Evolutionary conservation across 1,284 basidiomycete species (phyloP).

Genomic region (Cryptococcus hybrid): DNA sequence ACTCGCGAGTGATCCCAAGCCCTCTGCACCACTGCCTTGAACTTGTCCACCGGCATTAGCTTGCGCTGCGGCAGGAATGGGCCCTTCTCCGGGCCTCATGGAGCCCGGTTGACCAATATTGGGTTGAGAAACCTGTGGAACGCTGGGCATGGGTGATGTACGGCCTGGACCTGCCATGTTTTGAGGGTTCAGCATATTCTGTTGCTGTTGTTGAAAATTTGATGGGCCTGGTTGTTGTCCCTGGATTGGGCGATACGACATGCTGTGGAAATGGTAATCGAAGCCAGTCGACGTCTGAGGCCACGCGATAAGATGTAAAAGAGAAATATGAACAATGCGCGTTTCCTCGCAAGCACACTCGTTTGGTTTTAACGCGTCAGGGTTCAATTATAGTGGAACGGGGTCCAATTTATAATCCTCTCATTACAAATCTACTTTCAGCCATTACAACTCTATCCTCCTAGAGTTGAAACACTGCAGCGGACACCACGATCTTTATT

Average conservation of each 20-base stretch:
- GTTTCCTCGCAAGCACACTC: too few relatives aligned
- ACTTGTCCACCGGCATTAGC: slow-evolving; percentile 6
- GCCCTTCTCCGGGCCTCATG: slow-evolving; percentile 1
- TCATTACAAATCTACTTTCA: too few relatives aligned
- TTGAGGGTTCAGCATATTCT: slow-evolving; percentile 15
- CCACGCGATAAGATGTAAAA: too few relatives aligned
- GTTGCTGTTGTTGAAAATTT: slow-evolving; percentile 14
- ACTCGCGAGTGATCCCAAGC: background rate
- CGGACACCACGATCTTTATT: too few relatives aligned
- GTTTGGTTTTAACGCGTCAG: too few relatives aligned
- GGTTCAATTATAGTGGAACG: too few relatives aligned
- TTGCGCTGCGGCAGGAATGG: background rate
- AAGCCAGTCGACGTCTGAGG: too few relatives aligned
- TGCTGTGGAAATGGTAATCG: slow-evolving; percentile 42
- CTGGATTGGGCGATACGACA: slow-evolving; percentile 22
- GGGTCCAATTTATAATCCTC: too few relatives aligned
- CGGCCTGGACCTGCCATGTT: slow-evolving; percentile 11
- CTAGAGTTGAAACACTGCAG: too few relatives aligned
- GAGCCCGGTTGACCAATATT: slow-evolving; percentile 41
- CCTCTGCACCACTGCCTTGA: background rate
- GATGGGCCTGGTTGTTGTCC: slow-evolving; percentile 23
- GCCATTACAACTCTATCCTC: too few relatives aligned
- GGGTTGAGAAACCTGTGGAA: slow-evolving; percentile 29
- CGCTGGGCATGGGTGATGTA: slow-evolving; percentile 36
- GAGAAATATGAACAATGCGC: too few relatives aligned